Base-by-base conservation (phyloP, 2,329 filamentous ascomycete species). In the Ascochyta rabiei region DNA sequence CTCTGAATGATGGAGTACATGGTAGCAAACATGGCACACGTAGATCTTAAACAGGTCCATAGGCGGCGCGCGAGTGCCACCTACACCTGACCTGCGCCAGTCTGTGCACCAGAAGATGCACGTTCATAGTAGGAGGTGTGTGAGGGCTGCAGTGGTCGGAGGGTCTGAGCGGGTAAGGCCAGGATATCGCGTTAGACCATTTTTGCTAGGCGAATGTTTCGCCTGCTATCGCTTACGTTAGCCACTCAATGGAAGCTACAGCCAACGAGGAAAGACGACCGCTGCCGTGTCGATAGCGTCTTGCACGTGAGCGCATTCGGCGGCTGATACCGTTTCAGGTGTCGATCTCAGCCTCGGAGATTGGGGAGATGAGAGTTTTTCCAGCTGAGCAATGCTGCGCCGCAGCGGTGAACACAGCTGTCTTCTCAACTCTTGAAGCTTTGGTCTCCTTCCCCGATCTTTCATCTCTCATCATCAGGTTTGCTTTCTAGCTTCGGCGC, bases 41-140 rank as follows among this genome's bases (percentile, higher is more conserved):
- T 61, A 61, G 59, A 59, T 68, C 64, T 67, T 69, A 66, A 68
- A 63, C 50, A 53, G 45, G 57, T 38, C 37, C 31, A 53, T 41
- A 42, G 43, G 48, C 49, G 54, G 61, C 54, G 55, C 35, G 55
- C 59, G 45, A 58, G 53, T 53, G 62, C 60, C 68, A 67, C 64
- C 64, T 65, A 63, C 63, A 55, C 43, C 54, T 52, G 55, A 55
- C 62, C 68, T 64, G 53, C 43, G 58, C 44, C 48, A 50, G 53
- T 52, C 51, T 48, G 56, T 60, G 62, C 63, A 55, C 54, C 52
- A 42, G 53, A 62, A 56, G 49, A 55, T 61, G 47, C 42, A 56
- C 61, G 60, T 56, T 62, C 52, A 53, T 61, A 43, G 57, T 52
- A 44, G 46, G 58, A 60, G 28, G 48, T 53, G 48, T 56, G 59